Base-by-base conservation (phyloP, 495 filamentous ascomycete genomes). In the Xylaria castorea region DNA sequence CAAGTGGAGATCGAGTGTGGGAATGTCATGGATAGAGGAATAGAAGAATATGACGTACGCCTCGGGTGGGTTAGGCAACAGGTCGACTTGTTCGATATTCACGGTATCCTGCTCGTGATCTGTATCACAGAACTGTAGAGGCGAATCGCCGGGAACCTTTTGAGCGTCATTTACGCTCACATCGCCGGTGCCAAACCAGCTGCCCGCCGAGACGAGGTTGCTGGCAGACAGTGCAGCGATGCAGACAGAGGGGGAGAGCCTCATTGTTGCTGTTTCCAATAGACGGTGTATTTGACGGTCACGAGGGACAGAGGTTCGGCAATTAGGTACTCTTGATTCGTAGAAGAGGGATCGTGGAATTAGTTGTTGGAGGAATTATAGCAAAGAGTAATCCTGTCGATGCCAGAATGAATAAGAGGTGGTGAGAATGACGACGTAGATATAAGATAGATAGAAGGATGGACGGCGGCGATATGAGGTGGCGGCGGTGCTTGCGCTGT, bases 41-140 rank as follows among this genome's bases (percentile, higher is more conserved):
- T 8, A 38, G 58, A 64, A 46, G 57, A 48, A 27, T 16, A 60
- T 69, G 30, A 90, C 94, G 68, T 91, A 98, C 96, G 94, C 82
- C 76, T 87, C 71, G 27, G 96, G 96, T 27, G 96, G 96, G 80
- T 99, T 98, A 7, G 96, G 96, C 12, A 80, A 73, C 71, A 99
- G 77, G 76, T 97, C 87, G 30, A 98, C 93, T 40, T 89, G 86
- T 44, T 97, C 83, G 71, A 99, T 94, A 9, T 86, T 77, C 72
- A 98, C 85, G 66, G 92, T 85, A 72, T 89, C 86, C 74, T 93
- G 81, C 36, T 83, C 81, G 34, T 84, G 81, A 5, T 93, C 89
- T 30, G 86, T 76, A 34, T 86, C 77, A 83, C 96, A 99, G 82
- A 91, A 94, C 51, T 88, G 77, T 64, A 95, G 86, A 30, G 93